Evolutionary conservation across 768 basidiomycete genomes (phyloP).

Genomic region (Boletus rubroflammeus): DNA sequence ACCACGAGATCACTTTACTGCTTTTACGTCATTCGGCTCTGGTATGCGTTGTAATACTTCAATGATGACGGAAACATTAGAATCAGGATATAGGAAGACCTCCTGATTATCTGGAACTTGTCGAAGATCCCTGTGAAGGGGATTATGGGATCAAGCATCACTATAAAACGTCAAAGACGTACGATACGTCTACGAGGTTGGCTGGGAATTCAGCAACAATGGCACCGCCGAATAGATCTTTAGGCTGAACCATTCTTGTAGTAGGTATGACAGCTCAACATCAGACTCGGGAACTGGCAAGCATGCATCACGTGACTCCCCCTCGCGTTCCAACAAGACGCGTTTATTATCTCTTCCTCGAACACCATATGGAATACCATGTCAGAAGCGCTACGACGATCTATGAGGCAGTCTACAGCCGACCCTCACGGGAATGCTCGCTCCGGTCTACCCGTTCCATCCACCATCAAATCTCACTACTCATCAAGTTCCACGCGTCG

Average conservation of each 20-base stretch:
- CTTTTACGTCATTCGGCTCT: constrained; percentile 49
- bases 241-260: constrained; percentile 14
- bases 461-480: constrained; percentile 45
- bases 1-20: constrained; percentile 55
- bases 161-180: constrained; percentile 32
- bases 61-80: constrained; percentile 70
- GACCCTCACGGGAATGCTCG: constrained; percentile 50
- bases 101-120: constrained; percentile 96
- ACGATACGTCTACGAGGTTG: constrained; percentile 83
- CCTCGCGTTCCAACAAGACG: not conserved
- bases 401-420: constrained; percentile 51
- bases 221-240: constrained; percentile 78
- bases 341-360: not conserved
- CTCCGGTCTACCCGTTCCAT: constrained; percentile 71
- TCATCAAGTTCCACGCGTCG: constrained; percentile 60
- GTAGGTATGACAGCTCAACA: not conserved
- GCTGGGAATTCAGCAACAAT: constrained; percentile 59
- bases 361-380: constrained; percentile 14
- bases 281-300: no score
- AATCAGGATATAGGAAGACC: constrained; percentile 74
- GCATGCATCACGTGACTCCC: constrained; percentile 19
- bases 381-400: constrained; percentile 53
- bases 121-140: constrained; percentile 50
- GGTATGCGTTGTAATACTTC: constrained; percentile 81
- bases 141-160: not conserved